phyloP scores from a whole-genome alignment of 2,329 filamentous ascomycete genomes.

The Phaeosphaeriaceae sp. region DNA sequence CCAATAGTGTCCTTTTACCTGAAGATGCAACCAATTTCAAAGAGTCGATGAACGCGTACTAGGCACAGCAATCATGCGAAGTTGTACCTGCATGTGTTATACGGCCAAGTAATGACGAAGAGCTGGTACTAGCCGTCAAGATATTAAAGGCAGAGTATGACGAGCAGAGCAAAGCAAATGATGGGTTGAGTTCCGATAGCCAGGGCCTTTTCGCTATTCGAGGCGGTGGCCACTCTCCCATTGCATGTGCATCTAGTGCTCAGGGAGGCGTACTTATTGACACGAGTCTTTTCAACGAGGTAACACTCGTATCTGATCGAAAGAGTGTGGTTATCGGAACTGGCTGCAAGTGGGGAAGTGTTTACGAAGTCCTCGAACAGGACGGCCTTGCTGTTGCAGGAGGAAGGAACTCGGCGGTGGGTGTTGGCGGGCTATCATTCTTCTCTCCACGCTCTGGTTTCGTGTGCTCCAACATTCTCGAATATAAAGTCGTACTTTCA shows the following conservation, averaged over 20 bases:
- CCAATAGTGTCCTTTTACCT: constrained; percentile 14
- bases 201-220: constrained; percentile 54
- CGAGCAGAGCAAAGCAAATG: constrained; percentile 18
- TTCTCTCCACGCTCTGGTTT: constrained; percentile 40
- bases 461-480: constrained; percentile 40
- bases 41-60: constrained; percentile 29
- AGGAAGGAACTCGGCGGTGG: constrained; percentile 34
- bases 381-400: constrained; percentile 25
- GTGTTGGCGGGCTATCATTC: constrained; percentile 42
- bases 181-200: background rate
- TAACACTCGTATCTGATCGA: constrained; percentile 7
- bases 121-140: constrained; percentile 36
- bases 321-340: constrained; percentile 21
- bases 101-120: constrained; percentile 32
- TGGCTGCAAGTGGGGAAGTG: constrained; percentile 27
- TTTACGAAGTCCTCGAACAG: constrained; percentile 21
- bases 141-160: constrained; percentile 38
- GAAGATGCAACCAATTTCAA: constrained; percentile 10
- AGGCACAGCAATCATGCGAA: constrained; percentile 45
- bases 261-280: constrained; percentile 25
- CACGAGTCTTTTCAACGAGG: constrained; percentile 20
- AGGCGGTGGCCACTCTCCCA: constrained; percentile 52
- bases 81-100: constrained; percentile 40
- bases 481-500: constrained; percentile 48
- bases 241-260: constrained; percentile 29